Evolutionary conservation across 2,329 filamentous ascomycete genomes (phyloP).

Genomic region (Xylaria sp.): DNA sequence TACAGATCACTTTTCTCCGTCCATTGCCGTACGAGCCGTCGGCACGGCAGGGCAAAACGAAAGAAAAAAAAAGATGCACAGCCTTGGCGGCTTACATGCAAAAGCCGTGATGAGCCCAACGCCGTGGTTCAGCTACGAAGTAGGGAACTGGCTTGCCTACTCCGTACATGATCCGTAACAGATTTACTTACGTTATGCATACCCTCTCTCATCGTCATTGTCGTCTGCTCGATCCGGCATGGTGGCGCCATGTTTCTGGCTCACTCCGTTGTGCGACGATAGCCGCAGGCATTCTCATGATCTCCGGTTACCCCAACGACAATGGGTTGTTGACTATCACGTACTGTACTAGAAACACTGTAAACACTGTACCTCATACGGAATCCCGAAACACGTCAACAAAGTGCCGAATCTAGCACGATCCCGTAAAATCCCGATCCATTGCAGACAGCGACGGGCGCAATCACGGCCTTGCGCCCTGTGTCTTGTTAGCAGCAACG

Average conservation of each 20-base stretch:
- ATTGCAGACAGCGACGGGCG: too few species aligned
- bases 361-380: too few species aligned
- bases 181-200: too few species aligned
- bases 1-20: too few species aligned
- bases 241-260: background rate
- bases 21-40: background rate
- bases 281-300: background rate
- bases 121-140: slow-evolving; percentile 20
- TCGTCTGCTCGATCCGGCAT: slow-evolving; percentile 12
- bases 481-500: too few species aligned
- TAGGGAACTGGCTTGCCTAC: slow-evolving; percentile 5
- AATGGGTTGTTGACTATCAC: too few species aligned
- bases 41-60: background rate
- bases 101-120: slow-evolving; percentile 10
- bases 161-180: background rate
- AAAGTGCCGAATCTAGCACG: too few species aligned
- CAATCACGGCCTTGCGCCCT: too few species aligned
- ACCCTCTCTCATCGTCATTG: slow-evolving; percentile 2
- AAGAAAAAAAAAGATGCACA: background rate
- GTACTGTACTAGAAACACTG: too few species aligned
- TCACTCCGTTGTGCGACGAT: background rate
- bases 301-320: too few species aligned
- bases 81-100: background rate
- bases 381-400: too few species aligned
- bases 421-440: too few species aligned